A percentile compares a stretch with the other conserved stretches of the same genome.
Conservation (phyloP, 164 flowering plant species). For the Vitis cinerea region DNA sequence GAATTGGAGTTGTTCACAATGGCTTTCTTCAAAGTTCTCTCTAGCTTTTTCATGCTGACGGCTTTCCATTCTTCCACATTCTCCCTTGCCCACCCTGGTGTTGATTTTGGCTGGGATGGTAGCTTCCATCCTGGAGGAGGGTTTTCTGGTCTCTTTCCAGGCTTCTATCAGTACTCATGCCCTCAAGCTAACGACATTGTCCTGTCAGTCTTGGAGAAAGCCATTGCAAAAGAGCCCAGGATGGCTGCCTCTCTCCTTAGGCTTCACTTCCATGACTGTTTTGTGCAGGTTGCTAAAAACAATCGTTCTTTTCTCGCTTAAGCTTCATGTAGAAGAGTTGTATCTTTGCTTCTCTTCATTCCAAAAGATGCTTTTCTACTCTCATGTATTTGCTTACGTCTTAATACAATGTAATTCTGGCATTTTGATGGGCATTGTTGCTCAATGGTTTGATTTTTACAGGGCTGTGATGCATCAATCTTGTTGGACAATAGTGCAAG, state of each 20-base stretch:
- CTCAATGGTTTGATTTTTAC: constrained; percentile 10
- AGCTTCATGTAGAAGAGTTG: no score
- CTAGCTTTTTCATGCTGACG: constrained; percentile 14
- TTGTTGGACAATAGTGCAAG: constrained; percentile 56
- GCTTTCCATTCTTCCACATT: constrained; percentile 32
- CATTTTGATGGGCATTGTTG: no score
- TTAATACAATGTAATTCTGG: not conserved
- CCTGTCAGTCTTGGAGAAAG: constrained; percentile 64
- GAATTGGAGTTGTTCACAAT: constrained; percentile 12
- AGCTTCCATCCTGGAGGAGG: constrained; percentile 17
- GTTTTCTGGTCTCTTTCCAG: constrained; percentile 43
- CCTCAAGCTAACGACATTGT: constrained; percentile 84
- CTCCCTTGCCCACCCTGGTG: constrained; percentile 53
- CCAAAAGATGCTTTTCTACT: no score
- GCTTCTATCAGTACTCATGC: constrained; percentile 66
- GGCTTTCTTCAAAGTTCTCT: constrained; percentile 22
- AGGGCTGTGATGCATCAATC: constrained; percentile 83
- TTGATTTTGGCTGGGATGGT: constrained; percentile 39
- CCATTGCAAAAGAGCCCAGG: constrained; percentile 63
- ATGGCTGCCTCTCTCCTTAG: constrained; percentile 90
- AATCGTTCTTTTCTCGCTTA: no score
- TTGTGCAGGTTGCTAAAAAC: constrained; percentile 61
- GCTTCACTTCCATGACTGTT: constrained; percentile 97
- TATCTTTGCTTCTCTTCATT: no score
- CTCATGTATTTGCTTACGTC: not conserved